phyloP scores from a whole-genome alignment of 2,329 filamentous ascomycete genomes.

The Colletotrichum euphorbiae region DNA sequence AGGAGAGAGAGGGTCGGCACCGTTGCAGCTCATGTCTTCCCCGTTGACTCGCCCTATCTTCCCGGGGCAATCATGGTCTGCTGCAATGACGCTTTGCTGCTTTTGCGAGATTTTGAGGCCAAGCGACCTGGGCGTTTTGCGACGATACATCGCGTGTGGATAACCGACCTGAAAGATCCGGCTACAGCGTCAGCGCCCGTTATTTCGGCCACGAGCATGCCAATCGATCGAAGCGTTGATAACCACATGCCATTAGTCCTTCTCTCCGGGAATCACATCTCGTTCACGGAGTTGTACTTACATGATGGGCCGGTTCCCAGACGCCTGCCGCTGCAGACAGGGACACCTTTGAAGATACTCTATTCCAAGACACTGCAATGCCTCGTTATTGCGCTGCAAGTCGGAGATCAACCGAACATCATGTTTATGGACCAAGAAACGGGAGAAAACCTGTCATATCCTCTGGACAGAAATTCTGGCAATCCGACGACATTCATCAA shows the following conservation, averaged over 20 bases:
- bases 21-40: slow-evolving; percentile 51
- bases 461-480: slow-evolving; percentile 54
- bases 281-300: slow-evolving; percentile 64
- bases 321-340: slow-evolving; percentile 55
- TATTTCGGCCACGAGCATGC: slow-evolving; percentile 59
- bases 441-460: slow-evolving; percentile 62
- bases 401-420: slow-evolving; percentile 59
- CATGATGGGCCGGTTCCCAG: slow-evolving; percentile 61
- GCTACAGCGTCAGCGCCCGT: slow-evolving; percentile 60
- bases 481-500: slow-evolving; percentile 61
- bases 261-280: slow-evolving; percentile 61
- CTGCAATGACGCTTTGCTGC: slow-evolving; percentile 60
- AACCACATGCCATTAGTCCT: slow-evolving; percentile 60
- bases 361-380: slow-evolving; percentile 66
- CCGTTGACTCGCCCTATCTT: slow-evolving; percentile 32
- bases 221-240: slow-evolving; percentile 52
- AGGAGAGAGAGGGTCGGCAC: slow-evolving; percentile 50
- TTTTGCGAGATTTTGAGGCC: slow-evolving; percentile 55
- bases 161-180: slow-evolving; percentile 61
- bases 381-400: slow-evolving; percentile 63
- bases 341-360: slow-evolving; percentile 63
- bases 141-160: slow-evolving; percentile 61
- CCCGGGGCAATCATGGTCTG: slow-evolving; percentile 54
- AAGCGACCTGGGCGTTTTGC: slow-evolving; percentile 48
- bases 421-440: slow-evolving; percentile 68